Percentiles rank a stretch among this genome's conserved stretches.
Evolutionary conservation across 306 rosid species (phyloP).

Genomic region (Trichosanthes truncata): DNA sequence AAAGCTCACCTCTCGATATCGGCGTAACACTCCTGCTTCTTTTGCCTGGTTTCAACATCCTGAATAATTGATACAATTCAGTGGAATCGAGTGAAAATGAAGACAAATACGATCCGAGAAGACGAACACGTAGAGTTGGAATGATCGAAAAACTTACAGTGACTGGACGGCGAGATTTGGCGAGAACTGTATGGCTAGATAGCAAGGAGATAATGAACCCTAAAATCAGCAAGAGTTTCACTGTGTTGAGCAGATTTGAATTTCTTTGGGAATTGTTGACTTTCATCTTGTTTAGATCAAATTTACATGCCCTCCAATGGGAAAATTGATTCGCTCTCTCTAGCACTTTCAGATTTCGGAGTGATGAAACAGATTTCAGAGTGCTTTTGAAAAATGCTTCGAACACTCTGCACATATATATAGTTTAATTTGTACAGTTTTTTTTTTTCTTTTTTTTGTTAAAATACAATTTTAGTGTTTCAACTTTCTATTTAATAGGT

Average conservation of each 20-base stretch:
- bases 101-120: not conserved
- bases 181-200: constrained; percentile 29
- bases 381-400: no score
- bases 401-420: not conserved
- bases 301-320: not conserved
- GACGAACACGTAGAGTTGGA: not conserved
- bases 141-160: constrained; percentile 26
- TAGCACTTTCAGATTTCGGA: not conserved
- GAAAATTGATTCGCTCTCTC: not conserved
- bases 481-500: no score
- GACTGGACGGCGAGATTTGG: constrained; percentile 66
- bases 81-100: not conserved
- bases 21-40: constrained; percentile 69
- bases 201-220: constrained; percentile 7
- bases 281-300: not conserved
- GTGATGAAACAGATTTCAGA: not conserved
- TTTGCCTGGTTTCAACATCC: constrained; percentile 66
- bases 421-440: no score
- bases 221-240: not conserved
- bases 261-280: not conserved
- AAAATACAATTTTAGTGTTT: no score
- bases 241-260: not conserved
- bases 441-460: no score
- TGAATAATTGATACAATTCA: constrained; percentile 9
- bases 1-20: constrained; percentile 62